Conservation (phyloP, 768 basidiomycete genomes). For the Cystobasidium tubakii region DNA sequence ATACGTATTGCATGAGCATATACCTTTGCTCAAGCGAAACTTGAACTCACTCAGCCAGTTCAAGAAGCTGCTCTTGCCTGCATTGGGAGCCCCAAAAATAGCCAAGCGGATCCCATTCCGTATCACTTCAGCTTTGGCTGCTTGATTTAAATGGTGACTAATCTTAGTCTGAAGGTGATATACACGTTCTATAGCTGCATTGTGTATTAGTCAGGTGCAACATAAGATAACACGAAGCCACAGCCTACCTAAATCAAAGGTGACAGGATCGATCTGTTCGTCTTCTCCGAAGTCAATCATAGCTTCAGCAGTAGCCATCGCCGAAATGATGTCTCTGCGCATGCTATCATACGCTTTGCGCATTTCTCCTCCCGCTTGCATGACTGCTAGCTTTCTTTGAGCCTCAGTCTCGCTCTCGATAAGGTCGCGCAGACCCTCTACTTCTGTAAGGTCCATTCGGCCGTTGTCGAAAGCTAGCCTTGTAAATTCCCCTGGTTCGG, state of each 20-base stretch:
- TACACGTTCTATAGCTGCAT: not conserved
- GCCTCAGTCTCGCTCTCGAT: conserved; percentile 81
- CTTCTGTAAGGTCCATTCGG: conserved; percentile 76
- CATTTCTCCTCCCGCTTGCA: conserved; percentile 61
- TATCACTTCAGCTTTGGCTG: conserved; percentile 72
- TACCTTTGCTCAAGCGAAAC: too few relatives aligned
- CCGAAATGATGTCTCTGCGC: conserved; percentile 62
- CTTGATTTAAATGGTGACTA: conserved; percentile 55
- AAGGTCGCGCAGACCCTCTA: conserved; percentile 78
- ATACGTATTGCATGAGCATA: too few relatives aligned
- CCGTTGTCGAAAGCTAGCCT: conserved; percentile 74
- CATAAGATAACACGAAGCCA: not conserved
- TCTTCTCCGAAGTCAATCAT: conserved; percentile 90
- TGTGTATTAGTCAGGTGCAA: not conserved
- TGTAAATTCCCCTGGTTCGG: conserved; percentile 83
- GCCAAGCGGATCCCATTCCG: conserved; percentile 73
- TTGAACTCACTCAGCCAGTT: conserved; percentile 69
- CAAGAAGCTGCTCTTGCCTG: conserved; percentile 82
- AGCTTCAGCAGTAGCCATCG: conserved; percentile 74
- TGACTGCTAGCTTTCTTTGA: conserved; percentile 68
- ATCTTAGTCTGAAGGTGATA: not conserved
- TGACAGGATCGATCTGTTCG: conserved; percentile 78
- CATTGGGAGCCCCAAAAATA: conserved; percentile 88
- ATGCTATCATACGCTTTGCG: conserved; percentile 61
- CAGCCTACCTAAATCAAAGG: conserved; percentile 62